These are phyloP conservation scores for Chlorella sorokiniana DNA, from an alignment of 139 green algal species.

Conservation along the genomic window DNA sequence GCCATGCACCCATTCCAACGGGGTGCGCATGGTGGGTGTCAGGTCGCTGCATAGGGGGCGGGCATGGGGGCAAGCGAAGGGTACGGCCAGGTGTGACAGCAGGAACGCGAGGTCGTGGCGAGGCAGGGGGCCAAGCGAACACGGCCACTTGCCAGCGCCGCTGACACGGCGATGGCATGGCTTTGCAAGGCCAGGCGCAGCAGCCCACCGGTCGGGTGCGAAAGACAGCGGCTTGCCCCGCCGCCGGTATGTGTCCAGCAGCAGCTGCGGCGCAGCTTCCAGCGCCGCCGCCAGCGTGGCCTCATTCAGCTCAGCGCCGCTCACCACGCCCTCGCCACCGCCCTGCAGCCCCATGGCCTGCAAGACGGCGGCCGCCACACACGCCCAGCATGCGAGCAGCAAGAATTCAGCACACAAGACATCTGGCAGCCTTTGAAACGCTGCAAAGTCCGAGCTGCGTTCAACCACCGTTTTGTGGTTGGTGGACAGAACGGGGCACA, in stretches of 20 bases:
- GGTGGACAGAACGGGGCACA: no score
- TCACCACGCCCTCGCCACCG: neutral
- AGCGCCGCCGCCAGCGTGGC: neutral
- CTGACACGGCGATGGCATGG: no score
- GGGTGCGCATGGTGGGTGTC: neutral
- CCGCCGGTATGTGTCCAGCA: neutral
- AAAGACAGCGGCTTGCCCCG: constrained; percentile 21
- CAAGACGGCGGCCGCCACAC: no score
- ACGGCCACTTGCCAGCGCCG: no score
- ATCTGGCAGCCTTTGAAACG: no score
- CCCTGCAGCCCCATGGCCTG: constrained; percentile 21
- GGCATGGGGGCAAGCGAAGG: neutral
- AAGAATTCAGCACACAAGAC: no score
- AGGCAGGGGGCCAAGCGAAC: neutral
- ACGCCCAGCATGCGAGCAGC: no score
- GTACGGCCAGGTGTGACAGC: neutral
- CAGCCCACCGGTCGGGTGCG: neutral
- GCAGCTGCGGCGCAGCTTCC: neutral
- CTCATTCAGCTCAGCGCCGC: neutral
- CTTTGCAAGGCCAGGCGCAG: no score
- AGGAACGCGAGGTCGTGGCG: neutral
- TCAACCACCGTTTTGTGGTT: no score
- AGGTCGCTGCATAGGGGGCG: constrained; percentile 7
- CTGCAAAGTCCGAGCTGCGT: no score
- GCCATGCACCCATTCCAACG: constrained; percentile 10